Conservation (phyloP, 2,329 filamentous ascomycete species). For the Talaromyces sp. region DNA sequence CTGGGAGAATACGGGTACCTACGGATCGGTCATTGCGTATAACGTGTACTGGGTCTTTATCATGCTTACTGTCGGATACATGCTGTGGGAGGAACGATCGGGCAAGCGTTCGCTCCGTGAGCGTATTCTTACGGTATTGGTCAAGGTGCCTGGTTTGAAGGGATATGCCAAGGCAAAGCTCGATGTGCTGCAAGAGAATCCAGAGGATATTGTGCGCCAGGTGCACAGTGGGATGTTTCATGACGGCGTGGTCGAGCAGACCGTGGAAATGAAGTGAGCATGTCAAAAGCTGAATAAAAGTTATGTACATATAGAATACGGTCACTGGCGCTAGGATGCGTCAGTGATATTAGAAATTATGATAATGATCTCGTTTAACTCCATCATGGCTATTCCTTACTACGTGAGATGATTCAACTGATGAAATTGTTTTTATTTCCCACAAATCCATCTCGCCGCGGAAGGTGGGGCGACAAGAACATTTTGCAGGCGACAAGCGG, state of each 20-base stretch:
- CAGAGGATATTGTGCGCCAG: conserved; percentile 21
- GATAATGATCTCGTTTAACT: neutral
- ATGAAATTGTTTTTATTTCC: neutral
- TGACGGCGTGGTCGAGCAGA: conserved; percentile 1
- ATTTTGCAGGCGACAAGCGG: neutral
- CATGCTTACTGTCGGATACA: conserved; percentile 60
- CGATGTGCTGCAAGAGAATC: conserved; percentile 15
- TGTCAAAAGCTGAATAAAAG: neutral
- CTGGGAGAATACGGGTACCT: conserved; percentile 85
- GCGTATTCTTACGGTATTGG: conserved; percentile 19
- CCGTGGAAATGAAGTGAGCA: conserved; percentile 12
- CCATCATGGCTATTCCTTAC: too few relatives aligned
- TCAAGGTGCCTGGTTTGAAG: conserved; percentile 25
- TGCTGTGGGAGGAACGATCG: conserved; percentile 39
- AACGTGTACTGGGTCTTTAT: conserved; percentile 81
- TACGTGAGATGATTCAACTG: neutral
- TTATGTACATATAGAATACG: conserved; percentile 1
- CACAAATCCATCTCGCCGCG: neutral
- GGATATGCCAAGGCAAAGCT: conserved; percentile 22
- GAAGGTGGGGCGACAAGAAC: neutral
- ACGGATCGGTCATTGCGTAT: conserved; percentile 82
- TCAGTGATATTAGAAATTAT: neutral
- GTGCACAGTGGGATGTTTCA: conserved; percentile 15
- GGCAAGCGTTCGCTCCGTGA: conserved; percentile 22
- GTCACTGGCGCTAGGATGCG: neutral